phyloP scores from a whole-genome alignment of 352 stramenopile genomes.

The Phytophthora pistaciae region DNA sequence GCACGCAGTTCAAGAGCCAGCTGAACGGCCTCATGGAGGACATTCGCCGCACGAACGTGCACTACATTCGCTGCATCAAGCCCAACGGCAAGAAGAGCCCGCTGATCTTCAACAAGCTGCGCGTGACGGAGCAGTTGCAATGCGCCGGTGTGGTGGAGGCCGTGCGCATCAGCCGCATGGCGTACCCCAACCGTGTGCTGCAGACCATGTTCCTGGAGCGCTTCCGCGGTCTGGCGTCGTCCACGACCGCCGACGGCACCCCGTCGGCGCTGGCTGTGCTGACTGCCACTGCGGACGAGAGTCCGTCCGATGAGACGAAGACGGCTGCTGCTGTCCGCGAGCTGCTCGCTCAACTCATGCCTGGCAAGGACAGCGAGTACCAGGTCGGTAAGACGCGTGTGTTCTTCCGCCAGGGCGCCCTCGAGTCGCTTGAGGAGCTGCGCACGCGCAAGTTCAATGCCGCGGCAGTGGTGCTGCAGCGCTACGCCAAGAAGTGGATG shows the following conservation, averaged over 20 bases:
- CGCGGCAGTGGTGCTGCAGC: conserved; percentile 83
- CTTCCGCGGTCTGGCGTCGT: conserved; percentile 74
- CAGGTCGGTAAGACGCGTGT: conserved; percentile 93
- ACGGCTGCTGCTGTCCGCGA: conserved; percentile 55
- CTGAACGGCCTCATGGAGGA: conserved; percentile 95
- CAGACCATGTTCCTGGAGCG: conserved; percentile 90
- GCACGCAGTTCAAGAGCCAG: conserved; percentile 95
- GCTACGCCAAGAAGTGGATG: conserved; percentile 85
- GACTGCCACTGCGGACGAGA: conserved; percentile 46
- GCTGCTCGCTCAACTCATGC: conserved; percentile 69
- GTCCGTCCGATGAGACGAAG: conserved; percentile 40
- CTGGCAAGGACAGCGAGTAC: conserved; percentile 71
- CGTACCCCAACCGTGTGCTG: conserved; percentile 97
- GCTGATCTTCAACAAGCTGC: conserved; percentile 87
- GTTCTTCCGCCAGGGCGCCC: conserved; percentile 94
- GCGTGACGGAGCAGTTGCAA: conserved; percentile 96
- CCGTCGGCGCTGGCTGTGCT: conserved; percentile 46
- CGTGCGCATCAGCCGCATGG: conserved; percentile 97
- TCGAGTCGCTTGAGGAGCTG: conserved; percentile 92
- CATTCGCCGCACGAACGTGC: conserved; percentile 95
- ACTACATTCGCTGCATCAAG: conserved; percentile 99
- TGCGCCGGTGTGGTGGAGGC: conserved; percentile 99
- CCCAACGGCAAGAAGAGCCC: conserved; percentile 97
- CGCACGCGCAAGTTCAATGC: conserved; percentile 83
- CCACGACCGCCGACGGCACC: conserved; percentile 26